Percentiles rank a stretch among this genome's conserved stretches.
Conservation (phyloP, 345 rosid species). For the Capsella bursapastoris region DNA sequence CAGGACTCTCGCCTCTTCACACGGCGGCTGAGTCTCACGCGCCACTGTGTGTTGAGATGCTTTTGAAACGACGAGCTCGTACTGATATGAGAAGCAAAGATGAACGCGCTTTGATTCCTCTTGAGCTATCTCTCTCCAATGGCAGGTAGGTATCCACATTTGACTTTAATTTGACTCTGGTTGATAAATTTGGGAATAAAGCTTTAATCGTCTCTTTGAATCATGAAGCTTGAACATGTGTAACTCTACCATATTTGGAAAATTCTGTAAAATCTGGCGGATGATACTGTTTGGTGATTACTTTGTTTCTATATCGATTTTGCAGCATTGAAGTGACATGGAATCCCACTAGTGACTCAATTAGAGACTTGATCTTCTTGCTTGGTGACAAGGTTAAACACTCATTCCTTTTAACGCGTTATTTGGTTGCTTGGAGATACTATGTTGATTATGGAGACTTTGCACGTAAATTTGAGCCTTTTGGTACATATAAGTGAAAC, state of each 20-base stretch:
- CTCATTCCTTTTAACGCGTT: constrained; percentile 12
- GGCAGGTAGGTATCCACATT: constrained; percentile 51
- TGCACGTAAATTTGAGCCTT: background rate
- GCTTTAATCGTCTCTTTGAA: constrained; percentile 15
- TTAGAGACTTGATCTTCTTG: constrained; percentile 58
- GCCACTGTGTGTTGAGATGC: constrained; percentile 67
- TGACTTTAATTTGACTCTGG: background rate
- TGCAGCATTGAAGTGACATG: constrained; percentile 63
- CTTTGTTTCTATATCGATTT: constrained; percentile 18
- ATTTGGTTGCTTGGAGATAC: constrained; percentile 33
- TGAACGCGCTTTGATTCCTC: constrained; percentile 61
- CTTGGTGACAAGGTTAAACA: constrained; percentile 65
- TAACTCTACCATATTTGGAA: constrained; percentile 40
- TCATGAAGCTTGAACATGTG: constrained; percentile 16
- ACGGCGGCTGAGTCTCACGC: constrained; percentile 65
- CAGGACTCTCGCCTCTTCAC: constrained; percentile 67
- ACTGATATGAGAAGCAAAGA: constrained; percentile 67
- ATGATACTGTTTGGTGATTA: background rate
- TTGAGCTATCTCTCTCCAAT: constrained; percentile 63
- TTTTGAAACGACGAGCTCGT: constrained; percentile 74
- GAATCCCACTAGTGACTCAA: constrained; percentile 60
- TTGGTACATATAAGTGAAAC: background rate
- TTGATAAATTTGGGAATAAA: constrained; percentile 21
- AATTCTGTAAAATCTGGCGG: constrained; percentile 30
- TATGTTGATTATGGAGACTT: background rate